A percentile compares a stretch with the other conserved stretches of the same genome.
Conservation (phyloP, 345 rosid genomes). For the Hibiscus tridactylites region DNA sequence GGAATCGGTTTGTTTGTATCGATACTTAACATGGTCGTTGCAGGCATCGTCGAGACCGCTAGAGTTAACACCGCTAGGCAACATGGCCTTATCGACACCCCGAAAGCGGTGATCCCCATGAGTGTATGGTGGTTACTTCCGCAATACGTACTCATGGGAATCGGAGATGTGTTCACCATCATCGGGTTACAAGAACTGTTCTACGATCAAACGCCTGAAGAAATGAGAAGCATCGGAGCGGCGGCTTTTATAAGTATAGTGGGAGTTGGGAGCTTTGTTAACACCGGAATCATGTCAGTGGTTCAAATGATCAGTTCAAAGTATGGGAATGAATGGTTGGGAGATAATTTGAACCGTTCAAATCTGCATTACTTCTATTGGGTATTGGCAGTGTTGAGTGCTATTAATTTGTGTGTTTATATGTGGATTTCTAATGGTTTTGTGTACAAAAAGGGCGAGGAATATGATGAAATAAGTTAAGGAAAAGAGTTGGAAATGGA, state of each 20-base stretch:
- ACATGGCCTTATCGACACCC: conserved; percentile 46
- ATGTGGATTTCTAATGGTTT: conserved; percentile 45
- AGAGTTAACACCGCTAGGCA: conserved; percentile 49
- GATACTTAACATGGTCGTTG: conserved; percentile 43
- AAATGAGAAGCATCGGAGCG: conserved; percentile 83
- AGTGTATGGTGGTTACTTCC: conserved; percentile 79
- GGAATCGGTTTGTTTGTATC: conserved; percentile 72
- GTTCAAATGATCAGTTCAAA: conserved; percentile 45
- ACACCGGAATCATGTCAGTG: conserved; percentile 39
- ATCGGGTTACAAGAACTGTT: conserved; percentile 89
- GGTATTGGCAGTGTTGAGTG: conserved; percentile 67
- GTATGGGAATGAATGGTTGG: conserved; percentile 50
- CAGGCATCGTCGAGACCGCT: conserved; percentile 55
- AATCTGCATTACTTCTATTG: conserved; percentile 62
- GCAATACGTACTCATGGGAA: conserved; percentile 51
- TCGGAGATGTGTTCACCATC: conserved; percentile 58
- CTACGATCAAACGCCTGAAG: conserved; percentile 79
- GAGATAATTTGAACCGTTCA: conserved; percentile 56
- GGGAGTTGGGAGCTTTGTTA: conserved; percentile 74
- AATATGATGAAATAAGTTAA: not conserved
- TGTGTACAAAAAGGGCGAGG: conserved; percentile 50
- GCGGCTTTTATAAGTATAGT: conserved; percentile 51
- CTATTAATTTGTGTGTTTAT: conserved; percentile 41
- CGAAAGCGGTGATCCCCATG: conserved; percentile 56
- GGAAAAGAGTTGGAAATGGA: conserved; percentile 1